These are phyloP conservation scores for Nasturtium officinale DNA, from an alignment of 345 rosid genomes.

Conservation along the genomic window DNA sequence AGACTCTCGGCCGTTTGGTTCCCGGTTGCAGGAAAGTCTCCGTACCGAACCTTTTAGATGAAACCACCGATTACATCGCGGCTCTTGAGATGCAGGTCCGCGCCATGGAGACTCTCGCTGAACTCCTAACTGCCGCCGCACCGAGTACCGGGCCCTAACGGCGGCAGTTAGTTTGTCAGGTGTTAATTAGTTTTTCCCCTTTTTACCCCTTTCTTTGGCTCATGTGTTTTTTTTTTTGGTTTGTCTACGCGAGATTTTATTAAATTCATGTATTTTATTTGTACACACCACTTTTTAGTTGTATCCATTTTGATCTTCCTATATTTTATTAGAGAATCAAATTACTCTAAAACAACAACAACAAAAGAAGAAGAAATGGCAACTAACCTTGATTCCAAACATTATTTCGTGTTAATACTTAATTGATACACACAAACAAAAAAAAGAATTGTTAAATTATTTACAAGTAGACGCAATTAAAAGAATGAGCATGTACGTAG, in stretches of 20 bases:
- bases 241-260: neutral
- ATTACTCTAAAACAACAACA: neutral
- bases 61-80: slow-evolving; percentile 81
- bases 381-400: slow-evolving; percentile 19
- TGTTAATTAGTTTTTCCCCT: slow-evolving; percentile 27
- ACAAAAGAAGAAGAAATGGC: neutral
- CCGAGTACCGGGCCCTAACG: slow-evolving; percentile 33
- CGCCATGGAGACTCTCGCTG: slow-evolving; percentile 70
- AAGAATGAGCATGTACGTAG: slow-evolving; percentile 32
- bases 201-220: slow-evolving; percentile 21
- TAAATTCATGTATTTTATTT: slow-evolving; percentile 37
- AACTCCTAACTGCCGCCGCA: slow-evolving; percentile 36
- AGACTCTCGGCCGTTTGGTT: slow-evolving; percentile 63
- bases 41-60: slow-evolving; percentile 63
- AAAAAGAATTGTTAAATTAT: neutral
- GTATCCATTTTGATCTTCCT: slow-evolving; percentile 21
- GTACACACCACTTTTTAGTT: slow-evolving; percentile 28
- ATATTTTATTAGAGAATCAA: neutral
- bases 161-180: slow-evolving; percentile 38
- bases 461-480: slow-evolving; percentile 22
- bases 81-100: slow-evolving; percentile 96
- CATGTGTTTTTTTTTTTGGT: neutral
- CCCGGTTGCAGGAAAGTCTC: slow-evolving; percentile 86
- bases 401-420: neutral
- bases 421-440: neutral